Conservation (phyloP, 106 monocot species). For the Phalaenopsis equestris region DNA sequence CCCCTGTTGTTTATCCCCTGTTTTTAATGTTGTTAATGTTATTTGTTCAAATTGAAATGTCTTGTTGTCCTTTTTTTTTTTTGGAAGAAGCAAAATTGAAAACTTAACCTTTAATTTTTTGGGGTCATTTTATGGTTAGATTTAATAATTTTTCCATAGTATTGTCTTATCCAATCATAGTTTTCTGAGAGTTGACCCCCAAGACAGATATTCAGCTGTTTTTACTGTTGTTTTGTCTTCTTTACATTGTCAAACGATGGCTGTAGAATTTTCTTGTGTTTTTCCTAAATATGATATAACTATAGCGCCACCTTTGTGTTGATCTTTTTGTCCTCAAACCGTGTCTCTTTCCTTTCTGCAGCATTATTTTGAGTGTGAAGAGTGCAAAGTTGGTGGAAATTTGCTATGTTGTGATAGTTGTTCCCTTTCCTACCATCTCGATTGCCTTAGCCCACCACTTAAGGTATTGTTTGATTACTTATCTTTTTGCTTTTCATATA, state of each 20-base stretch:
- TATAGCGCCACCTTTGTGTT: not conserved
- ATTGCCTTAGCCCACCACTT: slow-evolving; percentile 86
- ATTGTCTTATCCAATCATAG: not conserved
- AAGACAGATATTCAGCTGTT: not conserved
- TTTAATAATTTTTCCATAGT: not conserved
- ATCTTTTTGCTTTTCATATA: not conserved
- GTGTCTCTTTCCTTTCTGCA: slow-evolving; percentile 19
- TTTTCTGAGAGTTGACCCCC: not conserved
- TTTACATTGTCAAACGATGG: not conserved
- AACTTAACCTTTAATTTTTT: not conserved
- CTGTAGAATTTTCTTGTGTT: not conserved
- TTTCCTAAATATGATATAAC: not conserved
- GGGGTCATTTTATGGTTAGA: not conserved
- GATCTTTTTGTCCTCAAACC: not conserved
- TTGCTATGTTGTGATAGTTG: slow-evolving; percentile 93
- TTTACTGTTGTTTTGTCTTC: not conserved
- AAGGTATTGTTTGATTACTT: slow-evolving; percentile 39
- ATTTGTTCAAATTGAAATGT: not conserved
- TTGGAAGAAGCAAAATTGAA: not conserved
- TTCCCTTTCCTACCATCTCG: slow-evolving; percentile 81
- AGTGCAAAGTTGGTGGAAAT: slow-evolving; percentile 89
- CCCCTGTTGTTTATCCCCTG: not conserved
- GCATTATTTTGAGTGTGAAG: slow-evolving; percentile 85
- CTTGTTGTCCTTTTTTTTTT: not conserved
- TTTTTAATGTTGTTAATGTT: not conserved